A percentile compares a stretch with the other conserved stretches of the same genome.
These are phyloP conservation scores for Rhododendron kiyosumense DNA, from an alignment of 148 eudicot species.

Conservation along the genomic window DNA sequence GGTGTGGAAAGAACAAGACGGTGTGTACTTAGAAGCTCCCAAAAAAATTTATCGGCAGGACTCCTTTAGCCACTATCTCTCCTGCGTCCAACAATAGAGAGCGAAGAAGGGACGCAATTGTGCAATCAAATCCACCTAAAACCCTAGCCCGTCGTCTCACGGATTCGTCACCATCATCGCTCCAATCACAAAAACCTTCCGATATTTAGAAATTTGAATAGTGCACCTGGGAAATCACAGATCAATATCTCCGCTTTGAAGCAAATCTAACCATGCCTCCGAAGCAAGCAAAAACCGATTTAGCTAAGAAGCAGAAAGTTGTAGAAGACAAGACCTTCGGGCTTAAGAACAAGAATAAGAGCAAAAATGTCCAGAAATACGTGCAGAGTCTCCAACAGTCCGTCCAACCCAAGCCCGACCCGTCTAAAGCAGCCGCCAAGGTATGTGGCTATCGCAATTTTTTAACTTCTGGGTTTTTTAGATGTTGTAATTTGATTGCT, in stretches of 20 bases:
- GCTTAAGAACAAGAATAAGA: slow-evolving; percentile 82
- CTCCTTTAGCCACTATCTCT: background rate
- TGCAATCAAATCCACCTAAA: background rate
- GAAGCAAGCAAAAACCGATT: slow-evolving; percentile 74
- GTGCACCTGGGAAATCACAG: background rate
- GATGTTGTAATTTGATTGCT: background rate
- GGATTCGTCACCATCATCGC: background rate
- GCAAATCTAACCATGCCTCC: slow-evolving; percentile 60
- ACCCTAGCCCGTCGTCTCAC: background rate
- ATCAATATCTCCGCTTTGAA: background rate
- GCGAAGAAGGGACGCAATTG: background rate
- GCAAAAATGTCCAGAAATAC: slow-evolving; percentile 90
- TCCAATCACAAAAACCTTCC: background rate
- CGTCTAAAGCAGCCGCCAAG: slow-evolving; percentile 65
- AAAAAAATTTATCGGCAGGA: background rate
- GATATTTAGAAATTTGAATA: background rate
- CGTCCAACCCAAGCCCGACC: slow-evolving; percentile 50
- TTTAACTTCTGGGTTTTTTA: background rate
- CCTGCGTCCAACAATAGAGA: background rate
- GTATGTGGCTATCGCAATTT: slow-evolving; percentile 17
- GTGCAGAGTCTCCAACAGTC: slow-evolving; percentile 33
- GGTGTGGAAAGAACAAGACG: background rate
- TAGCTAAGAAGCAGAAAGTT: slow-evolving; percentile 84
- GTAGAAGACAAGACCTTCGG: slow-evolving; percentile 95
- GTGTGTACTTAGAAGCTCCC: background rate